Base-by-base conservation (phyloP, 345 rosid genomes). In the Geranium rotundifolium region DNA sequence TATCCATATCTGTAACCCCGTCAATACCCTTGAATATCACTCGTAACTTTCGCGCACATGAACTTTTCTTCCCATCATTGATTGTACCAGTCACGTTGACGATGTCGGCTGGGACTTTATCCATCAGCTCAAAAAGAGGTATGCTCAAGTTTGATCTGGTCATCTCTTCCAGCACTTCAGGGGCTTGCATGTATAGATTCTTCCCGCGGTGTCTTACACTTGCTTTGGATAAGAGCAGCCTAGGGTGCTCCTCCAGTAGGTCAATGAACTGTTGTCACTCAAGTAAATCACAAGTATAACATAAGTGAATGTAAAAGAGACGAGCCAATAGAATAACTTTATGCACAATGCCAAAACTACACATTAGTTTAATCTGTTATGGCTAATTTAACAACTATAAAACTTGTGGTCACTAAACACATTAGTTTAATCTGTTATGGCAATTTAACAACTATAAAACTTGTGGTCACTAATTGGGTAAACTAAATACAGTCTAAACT, bases 141-240 rank as follows among this genome's bases (percentile, higher is more conserved):
- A 60, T 67, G 59, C 69, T 73, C 41, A 93, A 74, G 79, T 93
- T 93, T 56, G 87, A 80, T 61, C 97, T 73, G 57, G 86, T 79
- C 90, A 88, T 79, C 77, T 90, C 95, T 74, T 90, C 97, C 70
- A 93, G 80, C 70, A 93, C 95, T 4, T 86, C 95, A 58, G 96
- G 99, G 14, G 95, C 93, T 75, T 88, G 96, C 99, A 90, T 88
- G 85, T 93, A 87, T 30, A 90, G 81, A 74, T 79, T 90, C 71
- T 69, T 70, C 29, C 88, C 84, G 7, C 67, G 76, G 60, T 90
- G 77, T 23, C 67, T 77, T 41, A 90, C 84, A 52, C 96, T 90
- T 39, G 91, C 90, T 78, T 77, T 93, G 55, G 91, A 84, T 57
- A 93, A 61, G 3, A 63, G 80, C 66, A 93, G 79, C 79, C 73